Evolutionary conservation across 192 early-diverging fungal genomes (phyloP).

Genomic region (Coemansia sp.): DNA sequence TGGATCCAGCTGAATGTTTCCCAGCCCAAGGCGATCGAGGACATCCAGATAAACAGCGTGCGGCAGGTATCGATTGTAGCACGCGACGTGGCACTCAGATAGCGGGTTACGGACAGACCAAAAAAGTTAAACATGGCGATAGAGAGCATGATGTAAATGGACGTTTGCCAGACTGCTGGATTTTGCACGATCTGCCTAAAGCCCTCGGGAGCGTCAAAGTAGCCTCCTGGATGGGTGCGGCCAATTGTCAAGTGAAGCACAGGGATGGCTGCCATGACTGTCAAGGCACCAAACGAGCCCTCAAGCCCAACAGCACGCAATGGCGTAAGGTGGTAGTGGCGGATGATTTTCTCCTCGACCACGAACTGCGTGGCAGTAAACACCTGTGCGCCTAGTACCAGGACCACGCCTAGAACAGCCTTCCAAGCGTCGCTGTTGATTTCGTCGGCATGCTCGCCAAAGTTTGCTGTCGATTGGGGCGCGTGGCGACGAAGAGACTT

Average conservation of each 20-base stretch:
- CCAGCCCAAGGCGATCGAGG: constrained; percentile 91
- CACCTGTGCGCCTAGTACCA: constrained; percentile 90
- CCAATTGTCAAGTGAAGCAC: constrained; percentile 76
- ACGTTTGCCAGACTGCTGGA: constrained; percentile 68
- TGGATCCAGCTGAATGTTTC: constrained; percentile 90
- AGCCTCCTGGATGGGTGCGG: constrained; percentile 66
- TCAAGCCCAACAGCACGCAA: constrained; percentile 93
- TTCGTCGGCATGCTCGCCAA: constrained; percentile 27
- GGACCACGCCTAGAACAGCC: constrained; percentile 74
- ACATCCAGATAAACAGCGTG: constrained; percentile 96
- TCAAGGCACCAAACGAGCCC: constrained; percentile 85
- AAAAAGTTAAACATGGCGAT: constrained; percentile 98
- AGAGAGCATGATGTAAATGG: constrained; percentile 82
- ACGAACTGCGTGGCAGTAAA: constrained; percentile 97
- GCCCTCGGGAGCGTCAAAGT: constrained; percentile 81
- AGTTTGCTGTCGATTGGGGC: neutral
- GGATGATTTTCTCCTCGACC: constrained; percentile 92
- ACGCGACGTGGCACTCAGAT: constrained; percentile 86
- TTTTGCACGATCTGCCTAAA: constrained; percentile 70
- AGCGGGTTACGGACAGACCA: constrained; percentile 87
- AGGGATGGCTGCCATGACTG: constrained; percentile 70
- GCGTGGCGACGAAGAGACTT: constrained; percentile 6
- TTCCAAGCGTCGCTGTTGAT: constrained; percentile 47
- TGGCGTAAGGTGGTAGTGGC: constrained; percentile 75
- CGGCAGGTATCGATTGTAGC: constrained; percentile 96